Evolutionary conservation across 73 alveolate species (phyloP), one percentile per base, ranked within the genome.

Genomic region (Uronychia binucleata): DNA sequence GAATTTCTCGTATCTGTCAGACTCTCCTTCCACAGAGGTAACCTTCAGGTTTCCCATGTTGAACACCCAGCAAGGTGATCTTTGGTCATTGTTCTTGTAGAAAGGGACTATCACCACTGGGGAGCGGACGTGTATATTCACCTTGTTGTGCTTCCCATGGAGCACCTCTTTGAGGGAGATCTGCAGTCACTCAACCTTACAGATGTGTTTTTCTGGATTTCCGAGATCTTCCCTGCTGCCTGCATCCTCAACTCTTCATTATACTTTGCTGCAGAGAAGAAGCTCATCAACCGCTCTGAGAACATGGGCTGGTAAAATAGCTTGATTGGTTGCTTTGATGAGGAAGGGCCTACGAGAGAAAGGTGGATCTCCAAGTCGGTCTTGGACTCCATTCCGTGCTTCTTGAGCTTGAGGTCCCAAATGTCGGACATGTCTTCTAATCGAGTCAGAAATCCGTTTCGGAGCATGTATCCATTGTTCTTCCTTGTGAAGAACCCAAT

Each of bases 51-150:
- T 75, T 13, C 93, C 93, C 80, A 81, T 78, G 33, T 87, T 87
- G 35, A 87, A 33, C 1, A 87, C 77, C 84, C 82, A 87, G 30
- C 86, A 67, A 19, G 82, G 83, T 1, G 86, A 77, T 28, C 58
- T 59, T 1, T 33, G 34, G 33, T 77, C 86, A 74, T 79, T 80
- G 58, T 79, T 80, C 33, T 67, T 67, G 33, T 67, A 75, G 76
- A 79, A 87, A 1, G 93, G 93, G 19, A 87, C 31, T 26, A 87
- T 74, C 28, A 87, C 1, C 26, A 78, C 58, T 5, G 93, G 93
- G 1, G 89, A 80, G 0, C 80, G 84, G 26, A 87, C 46, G 25
- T 74, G 77, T 1, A 87, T 59, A 35, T 74, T 59, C 29, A 87
- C 29, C 11, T 81, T 33, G 74, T 87, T 87, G 34, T 87, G 75